Evolutionary conservation across 1,139 yeast genomes (phyloP).

Genomic region (Tardiomyces blankii): DNA sequence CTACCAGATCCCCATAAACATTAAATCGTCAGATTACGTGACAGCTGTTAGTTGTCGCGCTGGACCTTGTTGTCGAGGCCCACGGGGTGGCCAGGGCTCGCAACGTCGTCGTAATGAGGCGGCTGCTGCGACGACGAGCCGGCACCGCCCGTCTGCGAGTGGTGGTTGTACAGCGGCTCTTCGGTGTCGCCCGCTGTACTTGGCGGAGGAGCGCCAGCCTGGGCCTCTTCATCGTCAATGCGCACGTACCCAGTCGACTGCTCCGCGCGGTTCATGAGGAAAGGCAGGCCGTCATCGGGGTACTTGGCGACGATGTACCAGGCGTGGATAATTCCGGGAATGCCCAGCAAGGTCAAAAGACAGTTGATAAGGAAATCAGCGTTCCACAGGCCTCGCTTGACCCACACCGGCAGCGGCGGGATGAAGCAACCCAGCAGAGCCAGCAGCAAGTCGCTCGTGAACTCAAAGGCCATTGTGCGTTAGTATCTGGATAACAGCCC

Average conservation of each 20-base stretch:
- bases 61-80: not conserved
- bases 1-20: too few species aligned
- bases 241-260: not conserved
- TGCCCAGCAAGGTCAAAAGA: conserved; percentile 61
- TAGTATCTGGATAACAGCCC: too few species aligned
- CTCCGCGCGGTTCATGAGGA: not conserved
- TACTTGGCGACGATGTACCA: conserved; percentile 35
- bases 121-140: not conserved
- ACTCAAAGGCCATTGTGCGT: not conserved
- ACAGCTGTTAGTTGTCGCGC: not conserved
- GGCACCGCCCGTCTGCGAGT: not conserved
- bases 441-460: conserved; percentile 3
- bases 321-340: conserved; percentile 55
- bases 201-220: not conserved
- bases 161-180: not conserved
- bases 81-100: not conserved
- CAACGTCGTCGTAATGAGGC: not conserved
- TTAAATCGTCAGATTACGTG: too few species aligned
- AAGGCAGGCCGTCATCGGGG: conserved; percentile 15
- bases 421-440: conserved; percentile 13
- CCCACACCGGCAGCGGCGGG: conserved; percentile 14
- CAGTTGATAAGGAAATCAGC: conserved; percentile 44
- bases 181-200: not conserved
- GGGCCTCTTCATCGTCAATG: not conserved
- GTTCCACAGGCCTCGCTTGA: conserved; percentile 15